Conservation (phyloP, 2,329 filamentous ascomycete species). For the Arachnopeziza araneosa region DNA sequence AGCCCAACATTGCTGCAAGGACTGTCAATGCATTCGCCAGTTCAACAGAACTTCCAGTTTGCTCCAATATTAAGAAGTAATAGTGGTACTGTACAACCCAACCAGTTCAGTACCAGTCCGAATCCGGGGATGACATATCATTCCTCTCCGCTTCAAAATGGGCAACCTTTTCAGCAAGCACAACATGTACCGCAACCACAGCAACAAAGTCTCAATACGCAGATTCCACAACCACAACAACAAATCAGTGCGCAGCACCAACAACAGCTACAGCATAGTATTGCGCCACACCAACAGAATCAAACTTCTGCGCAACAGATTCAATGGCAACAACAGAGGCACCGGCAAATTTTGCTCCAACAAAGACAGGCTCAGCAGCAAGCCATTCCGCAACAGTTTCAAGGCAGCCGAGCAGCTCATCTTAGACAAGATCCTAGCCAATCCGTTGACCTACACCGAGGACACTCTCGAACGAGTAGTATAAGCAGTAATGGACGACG, state of each 20-base stretch:
- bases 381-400: background rate
- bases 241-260: background rate
- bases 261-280: background rate
- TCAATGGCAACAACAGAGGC: slow-evolving; percentile 4
- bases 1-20: slow-evolving; percentile 21
- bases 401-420: slow-evolving; percentile 4
- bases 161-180: background rate
- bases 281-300: background rate
- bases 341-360: background rate
- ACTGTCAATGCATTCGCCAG: slow-evolving; percentile 23
- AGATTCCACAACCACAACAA: slow-evolving; percentile 9
- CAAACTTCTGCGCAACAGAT: slow-evolving; percentile 7
- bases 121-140: background rate
- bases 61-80: slow-evolving; percentile 9
- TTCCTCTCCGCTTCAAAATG: background rate
- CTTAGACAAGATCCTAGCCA: slow-evolving; percentile 9
- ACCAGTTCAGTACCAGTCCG: background rate
- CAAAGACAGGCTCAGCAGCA: slow-evolving; percentile 6
- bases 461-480: slow-evolving; percentile 15
- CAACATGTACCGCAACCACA: slow-evolving; percentile 1
- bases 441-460: background rate
- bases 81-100: slow-evolving; percentile 1
- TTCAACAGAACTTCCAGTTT: slow-evolving; percentile 14
- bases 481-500: slow-evolving; percentile 14
- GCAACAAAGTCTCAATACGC: slow-evolving; percentile 2